Base-by-base conservation (phyloP, 306 rosid species). In the Fagus sylvatica region DNA sequence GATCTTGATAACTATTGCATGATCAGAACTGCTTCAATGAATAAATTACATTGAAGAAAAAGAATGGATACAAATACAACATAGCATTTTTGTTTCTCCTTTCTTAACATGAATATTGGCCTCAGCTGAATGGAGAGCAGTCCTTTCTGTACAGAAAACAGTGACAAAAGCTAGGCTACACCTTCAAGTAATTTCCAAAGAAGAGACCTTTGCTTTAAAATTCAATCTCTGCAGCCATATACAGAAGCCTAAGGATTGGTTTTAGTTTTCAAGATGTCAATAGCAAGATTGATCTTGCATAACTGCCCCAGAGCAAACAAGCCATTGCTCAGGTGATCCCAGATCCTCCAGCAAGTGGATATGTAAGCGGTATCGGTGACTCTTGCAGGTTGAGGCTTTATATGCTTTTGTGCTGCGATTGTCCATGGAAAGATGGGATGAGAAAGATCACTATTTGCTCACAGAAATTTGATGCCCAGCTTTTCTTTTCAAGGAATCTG, bases 401-500 rank as follows among this genome's bases (percentile, higher is more conserved):
- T 28, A 48, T 46, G 51, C 75, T 32, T 51, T 42, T 22, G 77
- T 22, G 77, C 73, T 79, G 80, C 71, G 39, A 2, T 12, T 51
- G 54, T 62, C 37, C 66, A n/a, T 11, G 73, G 51, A 71, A 76
- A 80, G 30, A 74, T 61, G 53, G 74, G 84, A 55, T 36, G 66
- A 41, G 59, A 74, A 79, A 83, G 51, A 79, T 88, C 74, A 2
- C 28, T 49, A 80, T 78, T 61, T 76, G 55, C 81, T 76, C 10
- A 82, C 10, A 39, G 88, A 76, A 34, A 61, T 75, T 75, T 78
- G 87, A 79, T 85, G 75, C 74, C 64, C 75, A 2, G 43, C 55
- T 81, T 81, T 76, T 78, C 90, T 81, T 69, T 53, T 90, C 79
- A 91, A 83, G 69, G 87, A 86, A 69, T 82, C 97, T 93, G 96